These are phyloP conservation scores for Colletotrichum orbiculare DNA, from an alignment of 2,329 filamentous ascomycete species.

Conservation along the genomic window DNA sequence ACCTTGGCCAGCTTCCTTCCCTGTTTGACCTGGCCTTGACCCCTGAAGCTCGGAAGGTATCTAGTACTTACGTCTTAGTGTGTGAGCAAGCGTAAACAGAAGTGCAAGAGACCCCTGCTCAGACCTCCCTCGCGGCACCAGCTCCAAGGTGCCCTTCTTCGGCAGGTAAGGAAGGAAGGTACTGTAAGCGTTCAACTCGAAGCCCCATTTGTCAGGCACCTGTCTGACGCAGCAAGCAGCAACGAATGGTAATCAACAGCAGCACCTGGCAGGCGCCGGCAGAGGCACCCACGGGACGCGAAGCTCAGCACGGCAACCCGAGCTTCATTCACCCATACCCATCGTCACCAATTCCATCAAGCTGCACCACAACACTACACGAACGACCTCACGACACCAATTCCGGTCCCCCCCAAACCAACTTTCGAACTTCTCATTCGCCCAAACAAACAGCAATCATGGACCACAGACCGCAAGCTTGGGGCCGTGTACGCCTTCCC, in stretches of 20 bases:
- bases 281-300: slow-evolving; percentile 44
- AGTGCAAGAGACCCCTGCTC: background rate
- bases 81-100: background rate
- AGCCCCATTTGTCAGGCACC: slow-evolving; percentile 35
- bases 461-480: slow-evolving; percentile 79
- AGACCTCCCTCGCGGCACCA: slow-evolving; percentile 1
- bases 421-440: slow-evolving; percentile 12
- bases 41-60: slow-evolving; percentile 23
- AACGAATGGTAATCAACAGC: background rate
- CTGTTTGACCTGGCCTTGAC: slow-evolving; percentile 28
- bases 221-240: slow-evolving; percentile 23
- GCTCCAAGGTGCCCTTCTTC: slow-evolving; percentile 31
- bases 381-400: slow-evolving; percentile 14
- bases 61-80: background rate
- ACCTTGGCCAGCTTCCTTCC: slow-evolving; percentile 27
- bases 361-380: background rate
- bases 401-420: slow-evolving; percentile 27
- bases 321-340: slow-evolving; percentile 18
- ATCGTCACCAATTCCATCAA: slow-evolving; percentile 9
- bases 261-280: slow-evolving; percentile 18
- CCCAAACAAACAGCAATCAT: slow-evolving; percentile 53
- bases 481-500: slow-evolving; percentile 71
- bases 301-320: slow-evolving; percentile 39
- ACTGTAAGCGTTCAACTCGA: background rate
- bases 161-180: background rate